Conservation (phyloP, 352 stramenopile genomes). For the Pythium utonaiense region DNA sequence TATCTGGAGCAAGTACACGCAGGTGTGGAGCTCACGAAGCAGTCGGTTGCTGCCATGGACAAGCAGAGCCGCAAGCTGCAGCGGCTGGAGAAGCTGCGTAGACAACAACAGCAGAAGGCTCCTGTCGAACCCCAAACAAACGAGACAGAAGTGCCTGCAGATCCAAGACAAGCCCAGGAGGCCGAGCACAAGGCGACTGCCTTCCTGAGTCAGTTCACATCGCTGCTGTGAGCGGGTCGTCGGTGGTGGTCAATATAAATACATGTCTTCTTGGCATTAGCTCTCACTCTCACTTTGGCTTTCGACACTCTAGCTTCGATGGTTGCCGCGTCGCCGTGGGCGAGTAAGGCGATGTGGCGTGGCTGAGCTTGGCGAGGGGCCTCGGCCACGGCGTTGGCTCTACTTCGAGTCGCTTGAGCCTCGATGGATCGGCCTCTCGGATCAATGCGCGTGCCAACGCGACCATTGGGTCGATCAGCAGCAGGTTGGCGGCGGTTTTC, state of each 20-base stretch:
- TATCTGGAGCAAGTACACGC: slow-evolving; percentile 69
- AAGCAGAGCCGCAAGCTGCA: slow-evolving; percentile 60
- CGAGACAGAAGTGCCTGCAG: background rate
- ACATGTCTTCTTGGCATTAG: background rate
- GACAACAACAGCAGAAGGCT: slow-evolving; percentile 29
- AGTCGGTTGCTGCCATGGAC: slow-evolving; percentile 19
- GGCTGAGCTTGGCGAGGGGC: slow-evolving; percentile 20
- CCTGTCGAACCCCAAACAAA: background rate
- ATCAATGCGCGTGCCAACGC: slow-evolving; percentile 72
- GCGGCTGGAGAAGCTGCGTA: slow-evolving; percentile 55
- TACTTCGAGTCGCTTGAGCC: slow-evolving; percentile 37
- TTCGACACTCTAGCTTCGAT: background rate
- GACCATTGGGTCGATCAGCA: slow-evolving; percentile 75
- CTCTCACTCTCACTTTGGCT: slow-evolving; percentile 11
- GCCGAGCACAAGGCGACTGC: slow-evolving; percentile 48
- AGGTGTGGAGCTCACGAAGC: slow-evolving; percentile 42
- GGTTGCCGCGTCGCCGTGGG: background rate
- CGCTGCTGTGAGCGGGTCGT: background rate
- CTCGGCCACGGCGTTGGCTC: slow-evolving; percentile 13
- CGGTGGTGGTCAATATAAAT: slow-evolving; percentile 10
- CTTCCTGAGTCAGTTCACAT: slow-evolving; percentile 57
- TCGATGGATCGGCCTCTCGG: slow-evolving; percentile 44
- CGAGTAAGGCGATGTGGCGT: background rate
- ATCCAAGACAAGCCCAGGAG: slow-evolving; percentile 23
- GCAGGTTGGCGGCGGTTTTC: slow-evolving; percentile 31